These are phyloP conservation scores for Ogataea nonfermentans DNA, from an alignment of 805 yeast species.

Conservation along the genomic window DNA sequence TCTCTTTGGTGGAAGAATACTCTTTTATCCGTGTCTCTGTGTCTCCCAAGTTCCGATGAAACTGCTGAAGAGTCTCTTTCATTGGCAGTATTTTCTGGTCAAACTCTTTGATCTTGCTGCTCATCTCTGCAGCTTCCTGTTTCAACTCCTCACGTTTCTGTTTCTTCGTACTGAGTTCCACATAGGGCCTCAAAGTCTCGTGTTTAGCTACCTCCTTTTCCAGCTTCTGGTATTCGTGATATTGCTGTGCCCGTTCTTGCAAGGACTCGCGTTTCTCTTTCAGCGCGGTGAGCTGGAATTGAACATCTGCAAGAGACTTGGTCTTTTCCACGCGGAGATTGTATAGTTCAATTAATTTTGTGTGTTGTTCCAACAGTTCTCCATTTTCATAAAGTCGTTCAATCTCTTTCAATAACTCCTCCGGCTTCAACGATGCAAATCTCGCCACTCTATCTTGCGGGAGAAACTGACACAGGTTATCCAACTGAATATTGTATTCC, in stretches of 20 bases:
- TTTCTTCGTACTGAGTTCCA: constrained; percentile 35
- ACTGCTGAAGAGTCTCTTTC: constrained; percentile 16
- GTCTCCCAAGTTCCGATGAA: constrained; percentile 19
- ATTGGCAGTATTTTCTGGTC: constrained; percentile 24
- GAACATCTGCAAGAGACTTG: constrained; percentile 31
- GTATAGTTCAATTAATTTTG: constrained; percentile 53
- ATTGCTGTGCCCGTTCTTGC: constrained; percentile 46
- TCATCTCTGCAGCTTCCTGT: constrained; percentile 25
- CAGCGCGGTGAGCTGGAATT: constrained; percentile 34
- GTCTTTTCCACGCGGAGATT: constrained; percentile 31
- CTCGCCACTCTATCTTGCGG: constrained; percentile 96
- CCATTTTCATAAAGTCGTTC: constrained; percentile 75
- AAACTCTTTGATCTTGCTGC: constrained; percentile 24
- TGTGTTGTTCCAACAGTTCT: constrained; percentile 55
- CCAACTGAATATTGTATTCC: constrained; percentile 73
- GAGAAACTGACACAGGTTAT: constrained; percentile 87
- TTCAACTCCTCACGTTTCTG: constrained; percentile 34
- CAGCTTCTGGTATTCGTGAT: constrained; percentile 44
- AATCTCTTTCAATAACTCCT: constrained; percentile 69
- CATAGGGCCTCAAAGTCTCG: constrained; percentile 37
- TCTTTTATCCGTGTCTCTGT: constrained; percentile 17
- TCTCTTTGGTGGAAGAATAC: constrained; percentile 9
- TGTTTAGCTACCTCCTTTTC: constrained; percentile 37
- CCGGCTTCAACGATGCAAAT: constrained; percentile 80
- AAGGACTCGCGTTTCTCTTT: constrained; percentile 37